phyloP scores from a whole-genome alignment of 768 basidiomycete species.

The Trametes cingulata region DNA sequence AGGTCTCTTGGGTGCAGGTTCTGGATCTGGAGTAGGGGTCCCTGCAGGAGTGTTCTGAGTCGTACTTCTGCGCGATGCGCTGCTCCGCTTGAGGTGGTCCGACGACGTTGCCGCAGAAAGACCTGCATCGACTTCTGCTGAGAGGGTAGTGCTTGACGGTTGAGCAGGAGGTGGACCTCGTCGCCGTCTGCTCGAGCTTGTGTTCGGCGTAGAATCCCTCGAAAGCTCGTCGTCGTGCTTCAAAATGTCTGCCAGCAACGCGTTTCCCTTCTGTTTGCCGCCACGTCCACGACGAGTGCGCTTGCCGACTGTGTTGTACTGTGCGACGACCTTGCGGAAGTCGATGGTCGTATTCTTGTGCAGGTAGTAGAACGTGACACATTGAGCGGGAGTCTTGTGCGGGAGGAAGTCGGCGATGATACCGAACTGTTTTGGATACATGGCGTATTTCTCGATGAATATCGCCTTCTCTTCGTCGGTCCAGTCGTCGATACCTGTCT shows the following conservation, averaged over 20 bases:
- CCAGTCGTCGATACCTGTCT: slow-evolving; percentile 83
- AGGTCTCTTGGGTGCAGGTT: slow-evolving; percentile 54
- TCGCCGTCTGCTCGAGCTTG: slow-evolving; percentile 10
- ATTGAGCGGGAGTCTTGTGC: slow-evolving; percentile 85
- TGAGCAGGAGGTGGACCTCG: slow-evolving; percentile 11
- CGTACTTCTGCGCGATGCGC: slow-evolving; percentile 36
- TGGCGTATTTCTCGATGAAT: slow-evolving; percentile 80
- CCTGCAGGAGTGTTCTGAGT: slow-evolving; percentile 43
- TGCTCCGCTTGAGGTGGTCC: slow-evolving; percentile 10
- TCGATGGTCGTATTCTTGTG: slow-evolving; percentile 89
- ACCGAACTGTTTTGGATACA: slow-evolving; percentile 94
- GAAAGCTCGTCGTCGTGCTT: slow-evolving; percentile 61
- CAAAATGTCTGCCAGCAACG: slow-evolving; percentile 77
- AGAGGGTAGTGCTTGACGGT: not conserved
- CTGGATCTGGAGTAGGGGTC: slow-evolving; percentile 66
- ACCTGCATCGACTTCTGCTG: not conserved
- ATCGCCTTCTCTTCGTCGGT: slow-evolving; percentile 78
- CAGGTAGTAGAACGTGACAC: slow-evolving; percentile 91
- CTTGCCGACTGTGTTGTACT: slow-evolving; percentile 60
- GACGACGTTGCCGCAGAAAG: not conserved
- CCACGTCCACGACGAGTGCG: slow-evolving; percentile 56
- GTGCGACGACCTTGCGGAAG: slow-evolving; percentile 74
- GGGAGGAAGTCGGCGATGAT: slow-evolving; percentile 78
- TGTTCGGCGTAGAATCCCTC: slow-evolving; percentile 20
- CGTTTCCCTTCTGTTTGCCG: slow-evolving; percentile 79